Base-by-base conservation (phyloP, 352 stramenopile genomes). In the Globisporangium rhizosaccharum region DNA sequence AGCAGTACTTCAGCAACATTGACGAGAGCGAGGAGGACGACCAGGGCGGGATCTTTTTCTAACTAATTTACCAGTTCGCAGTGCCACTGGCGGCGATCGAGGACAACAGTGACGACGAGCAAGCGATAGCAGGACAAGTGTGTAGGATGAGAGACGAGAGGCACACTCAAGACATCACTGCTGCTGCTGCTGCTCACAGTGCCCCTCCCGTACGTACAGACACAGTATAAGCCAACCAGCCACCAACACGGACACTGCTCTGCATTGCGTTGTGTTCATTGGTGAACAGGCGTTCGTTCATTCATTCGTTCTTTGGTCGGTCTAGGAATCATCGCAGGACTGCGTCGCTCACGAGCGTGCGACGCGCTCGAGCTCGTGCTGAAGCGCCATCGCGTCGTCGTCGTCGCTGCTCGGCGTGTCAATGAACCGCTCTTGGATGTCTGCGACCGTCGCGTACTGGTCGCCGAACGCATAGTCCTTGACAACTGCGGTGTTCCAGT, bases 1-100 rank as follows among this genome's bases (percentile, higher is more conserved):
- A 92, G 64, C 82, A 92, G 56, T 94, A 94, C 59, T 85, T 94
- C 46, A 92, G 77, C 70, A 91, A 92, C 70, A 88, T 94, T 61
- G 77, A 88, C 61, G 84, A 92, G 62, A 81, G 75, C 64, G 82
- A 76, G 41, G 84, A 92, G 65, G 84, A 94, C 62, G 84, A 94
- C 64, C 72, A 86, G 63, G 84, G 80, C 42, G 85, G 85, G 28
- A 94, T 94, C 62, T 92, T 92, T 59, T 94, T 94, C 61, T 94
- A 88, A 75, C 30, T 51, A 88, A 75, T 47, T 54, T 55, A 58
- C 57, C 33, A 39, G 33, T 11, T 11, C 33, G 33, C 33, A 39
- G 33, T 39, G 33, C 17, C 18, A 20, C 41, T n/a, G 12, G 14
- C 14, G 14, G 18, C 41, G 41, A 5, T 5, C 14, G 49, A 28